Evolutionary conservation across 164 flowering plant genomes (phyloP).

Genomic region (Umbellularia californica): DNA sequence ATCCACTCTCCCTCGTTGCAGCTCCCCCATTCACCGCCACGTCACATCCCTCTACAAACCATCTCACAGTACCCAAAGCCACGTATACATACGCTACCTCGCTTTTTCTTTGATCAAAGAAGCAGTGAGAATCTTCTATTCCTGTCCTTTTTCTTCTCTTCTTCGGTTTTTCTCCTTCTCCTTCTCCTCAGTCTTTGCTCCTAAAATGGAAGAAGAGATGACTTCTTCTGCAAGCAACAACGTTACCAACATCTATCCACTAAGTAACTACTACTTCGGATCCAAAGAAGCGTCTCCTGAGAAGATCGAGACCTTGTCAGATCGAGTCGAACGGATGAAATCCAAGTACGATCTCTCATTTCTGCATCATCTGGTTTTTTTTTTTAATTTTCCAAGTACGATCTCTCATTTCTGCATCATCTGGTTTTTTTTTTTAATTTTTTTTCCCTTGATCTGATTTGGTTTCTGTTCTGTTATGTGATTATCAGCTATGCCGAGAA

Average conservation of each 20-base stretch:
- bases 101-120: neutral
- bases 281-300: slow-evolving; percentile 38
- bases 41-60: neutral
- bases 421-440: neutral
- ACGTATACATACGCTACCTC: neutral
- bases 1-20: too few species aligned
- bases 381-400: slow-evolving; percentile 56
- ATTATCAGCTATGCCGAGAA: slow-evolving; percentile 42
- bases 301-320: slow-evolving; percentile 41
- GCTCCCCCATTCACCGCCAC: neutral
- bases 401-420: neutral
- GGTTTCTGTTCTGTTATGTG: neutral
- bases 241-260: slow-evolving; percentile 52
- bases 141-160: neutral
- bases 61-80: neutral
- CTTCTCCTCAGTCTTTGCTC: neutral
- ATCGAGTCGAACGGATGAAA: slow-evolving; percentile 49
- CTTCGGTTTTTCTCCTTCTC: neutral
- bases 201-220: neutral
- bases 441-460: slow-evolving; percentile 1
- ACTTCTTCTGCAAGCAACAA: neutral
- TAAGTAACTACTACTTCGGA: slow-evolving; percentile 58
- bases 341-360: slow-evolving; percentile 33
- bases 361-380: neutral
- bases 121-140: neutral